A percentile compares a stretch with the other conserved stretches of the same genome.
Conservation (phyloP, 352 stramenopile species). For the Phytopythium cucurbitacearum region DNA sequence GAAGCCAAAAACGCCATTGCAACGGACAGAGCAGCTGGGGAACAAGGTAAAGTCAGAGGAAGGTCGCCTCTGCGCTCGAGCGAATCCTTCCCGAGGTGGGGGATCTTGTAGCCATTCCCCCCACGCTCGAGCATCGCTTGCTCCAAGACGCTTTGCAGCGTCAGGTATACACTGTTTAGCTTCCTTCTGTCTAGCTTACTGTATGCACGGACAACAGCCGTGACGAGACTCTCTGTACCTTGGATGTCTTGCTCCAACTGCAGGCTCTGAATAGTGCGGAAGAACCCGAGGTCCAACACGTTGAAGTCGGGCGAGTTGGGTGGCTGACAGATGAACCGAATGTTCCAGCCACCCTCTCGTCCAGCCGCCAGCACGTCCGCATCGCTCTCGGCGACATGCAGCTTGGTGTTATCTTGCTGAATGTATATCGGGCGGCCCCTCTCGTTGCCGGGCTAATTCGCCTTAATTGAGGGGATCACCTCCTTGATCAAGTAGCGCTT, state of each 20-base stretch:
- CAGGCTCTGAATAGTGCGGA: conserved; percentile 16
- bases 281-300: conserved; percentile 20
- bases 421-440: conserved; percentile 11
- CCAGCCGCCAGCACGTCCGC: conserved; percentile 12
- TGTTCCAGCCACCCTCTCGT: conserved; percentile 10
- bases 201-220: too few species aligned
- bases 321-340: conserved; percentile 14
- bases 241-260: conserved; percentile 4
- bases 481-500: not conserved
- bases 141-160: too few species aligned
- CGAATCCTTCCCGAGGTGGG: too few species aligned
- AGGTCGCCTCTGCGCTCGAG: too few species aligned
- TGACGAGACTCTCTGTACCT: too few species aligned
- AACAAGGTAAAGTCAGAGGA: too few species aligned
- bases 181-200: too few species aligned
- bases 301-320: conserved; percentile 22
- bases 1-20: too few species aligned
- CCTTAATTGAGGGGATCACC: conserved; percentile 21
- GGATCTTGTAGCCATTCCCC: too few species aligned
- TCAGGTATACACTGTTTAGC: too few species aligned
- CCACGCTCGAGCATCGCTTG: too few species aligned
- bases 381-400: conserved; percentile 12
- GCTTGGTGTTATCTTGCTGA: conserved; percentile 25
- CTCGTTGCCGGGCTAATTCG: conserved; percentile 6
- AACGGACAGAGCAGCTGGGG: too few species aligned